phyloP scores from a whole-genome alignment of 495 filamentous ascomycete genomes.

The Hypoxylon subgilvum region DNA sequence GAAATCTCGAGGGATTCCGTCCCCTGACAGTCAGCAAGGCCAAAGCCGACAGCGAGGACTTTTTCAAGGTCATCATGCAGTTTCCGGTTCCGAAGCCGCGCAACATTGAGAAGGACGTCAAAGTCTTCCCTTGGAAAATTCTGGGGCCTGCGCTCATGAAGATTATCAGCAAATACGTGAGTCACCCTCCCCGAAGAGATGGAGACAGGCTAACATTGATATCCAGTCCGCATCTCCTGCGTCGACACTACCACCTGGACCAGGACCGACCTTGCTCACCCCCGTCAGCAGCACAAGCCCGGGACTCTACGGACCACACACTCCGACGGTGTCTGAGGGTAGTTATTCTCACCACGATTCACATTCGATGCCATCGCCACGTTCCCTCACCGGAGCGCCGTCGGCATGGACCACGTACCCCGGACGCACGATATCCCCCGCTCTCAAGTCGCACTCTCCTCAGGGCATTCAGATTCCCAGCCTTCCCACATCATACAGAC shows the following conservation, averaged over 20 bases:
- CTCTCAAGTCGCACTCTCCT: conserved; percentile 47
- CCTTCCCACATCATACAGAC: conserved; percentile 34
- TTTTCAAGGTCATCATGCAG: conserved; percentile 99
- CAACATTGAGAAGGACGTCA: conserved; percentile 98
- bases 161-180: conserved; percentile 92
- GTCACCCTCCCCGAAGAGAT: conserved; percentile 5
- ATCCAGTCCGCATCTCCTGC: conserved; percentile 39
- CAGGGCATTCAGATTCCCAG: conserved; percentile 45
- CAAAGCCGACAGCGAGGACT: conserved; percentile 88
- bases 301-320: conserved; percentile 48
- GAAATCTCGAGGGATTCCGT: conserved; percentile 90
- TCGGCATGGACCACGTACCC: conserved; percentile 48
- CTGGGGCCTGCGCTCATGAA: conserved; percentile 85
- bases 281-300: conserved; percentile 45
- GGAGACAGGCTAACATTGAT: conserved; percentile 3
- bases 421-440: conserved; percentile 47
- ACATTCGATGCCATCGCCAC: conserved; percentile 51
- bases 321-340: conserved; percentile 46
- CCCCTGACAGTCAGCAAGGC: conserved; percentile 90
- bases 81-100: conserved; percentile 92
- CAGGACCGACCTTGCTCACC: conserved; percentile 40
- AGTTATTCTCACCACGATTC: conserved; percentile 47
- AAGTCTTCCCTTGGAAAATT: conserved; percentile 94
- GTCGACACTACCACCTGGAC: conserved; percentile 41
- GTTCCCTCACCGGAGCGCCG: conserved; percentile 45